phyloP scores from a whole-genome alignment of 2,329 filamentous ascomycete species.

The Penicillium sp. region DNA sequence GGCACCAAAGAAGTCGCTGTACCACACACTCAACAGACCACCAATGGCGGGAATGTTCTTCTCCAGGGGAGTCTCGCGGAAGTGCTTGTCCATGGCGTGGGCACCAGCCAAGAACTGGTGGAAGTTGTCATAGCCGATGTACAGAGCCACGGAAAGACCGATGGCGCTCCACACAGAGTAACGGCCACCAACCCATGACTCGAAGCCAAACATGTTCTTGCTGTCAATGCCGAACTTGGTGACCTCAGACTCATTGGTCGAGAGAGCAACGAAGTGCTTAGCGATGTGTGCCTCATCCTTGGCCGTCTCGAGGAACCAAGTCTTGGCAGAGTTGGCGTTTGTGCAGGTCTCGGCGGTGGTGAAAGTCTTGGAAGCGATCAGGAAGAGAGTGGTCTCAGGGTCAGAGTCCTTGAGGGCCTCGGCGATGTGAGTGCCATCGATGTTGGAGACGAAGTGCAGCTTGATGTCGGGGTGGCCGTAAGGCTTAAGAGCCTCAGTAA shows the following conservation, averaged over 20 bases:
- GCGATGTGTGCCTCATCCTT: slow-evolving; percentile 76
- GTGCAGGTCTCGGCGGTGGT: slow-evolving; percentile 96
- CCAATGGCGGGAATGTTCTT: slow-evolving; percentile 93
- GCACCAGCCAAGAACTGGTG: slow-evolving; percentile 91
- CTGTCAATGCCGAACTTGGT: slow-evolving; percentile 98
- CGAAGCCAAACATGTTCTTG: slow-evolving; percentile 99
- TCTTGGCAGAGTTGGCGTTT: slow-evolving; percentile 96
- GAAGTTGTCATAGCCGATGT: slow-evolving; percentile 98
- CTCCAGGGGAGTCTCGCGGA: slow-evolving; percentile 84
- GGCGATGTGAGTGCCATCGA: slow-evolving; percentile 96
- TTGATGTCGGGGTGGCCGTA: slow-evolving; percentile 85
- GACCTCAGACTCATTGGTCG: slow-evolving; percentile 92
- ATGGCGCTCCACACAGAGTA: slow-evolving; percentile 99
- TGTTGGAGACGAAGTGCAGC: slow-evolving; percentile 98
- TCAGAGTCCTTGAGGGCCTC: slow-evolving; percentile 87
- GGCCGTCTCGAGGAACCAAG: slow-evolving; percentile 87
- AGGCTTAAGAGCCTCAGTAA: slow-evolving; percentile 93
- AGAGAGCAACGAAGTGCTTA: slow-evolving; percentile 98
- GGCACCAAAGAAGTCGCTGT: slow-evolving; percentile 97
- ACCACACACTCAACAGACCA: slow-evolving; percentile 95
- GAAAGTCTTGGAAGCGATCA: slow-evolving; percentile 98
- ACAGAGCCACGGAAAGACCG: slow-evolving; percentile 87
- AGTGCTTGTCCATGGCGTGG: slow-evolving; percentile 98
- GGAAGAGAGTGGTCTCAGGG: slow-evolving; percentile 97
- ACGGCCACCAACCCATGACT: slow-evolving; percentile 95